A percentile compares a stretch with the other conserved stretches of the same genome.
phyloP scores from a whole-genome alignment of 2,329 filamentous ascomycete species.

The Pyricularia pennisetigena region DNA sequence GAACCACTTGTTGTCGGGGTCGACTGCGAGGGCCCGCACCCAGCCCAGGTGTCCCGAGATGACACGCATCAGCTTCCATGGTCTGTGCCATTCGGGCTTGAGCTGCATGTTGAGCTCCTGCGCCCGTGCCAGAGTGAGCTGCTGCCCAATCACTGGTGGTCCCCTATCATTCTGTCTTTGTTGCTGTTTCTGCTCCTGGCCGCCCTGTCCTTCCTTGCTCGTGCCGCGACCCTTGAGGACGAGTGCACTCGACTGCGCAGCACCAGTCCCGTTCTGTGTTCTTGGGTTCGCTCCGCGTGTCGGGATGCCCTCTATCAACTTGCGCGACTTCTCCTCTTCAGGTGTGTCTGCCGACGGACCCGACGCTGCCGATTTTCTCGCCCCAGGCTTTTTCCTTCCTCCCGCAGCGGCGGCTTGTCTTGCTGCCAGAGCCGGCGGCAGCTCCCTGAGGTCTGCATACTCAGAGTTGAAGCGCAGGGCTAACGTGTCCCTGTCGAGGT shows the following conservation, averaged over 20 bases:
- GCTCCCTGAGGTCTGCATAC: slow-evolving; percentile 66
- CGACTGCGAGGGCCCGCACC: slow-evolving; percentile 82
- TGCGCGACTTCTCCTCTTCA: slow-evolving; percentile 41
- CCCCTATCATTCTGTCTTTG: neutral
- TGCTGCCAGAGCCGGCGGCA: slow-evolving; percentile 69
- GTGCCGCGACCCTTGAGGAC: slow-evolving; percentile 22
- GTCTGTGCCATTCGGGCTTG: slow-evolving; percentile 91
- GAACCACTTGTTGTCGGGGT: slow-evolving; percentile 97
- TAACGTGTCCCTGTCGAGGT: slow-evolving; percentile 31
- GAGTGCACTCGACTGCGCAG: slow-evolving; percentile 22
- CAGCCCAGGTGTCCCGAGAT: slow-evolving; percentile 95
- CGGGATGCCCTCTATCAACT: slow-evolving; percentile 57
- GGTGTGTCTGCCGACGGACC: slow-evolving; percentile 21
- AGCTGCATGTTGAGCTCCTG: slow-evolving; percentile 28
- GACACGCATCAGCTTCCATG: slow-evolving; percentile 97
- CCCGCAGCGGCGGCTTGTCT: slow-evolving; percentile 62
- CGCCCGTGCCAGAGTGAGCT: slow-evolving; percentile 20
- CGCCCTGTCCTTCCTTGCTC: slow-evolving; percentile 8
- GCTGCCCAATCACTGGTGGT: slow-evolving; percentile 17
- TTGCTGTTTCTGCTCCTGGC: slow-evolving; percentile 8
- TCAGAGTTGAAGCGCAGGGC: slow-evolving; percentile 56
- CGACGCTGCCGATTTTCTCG: slow-evolving; percentile 30
- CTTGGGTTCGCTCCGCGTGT: slow-evolving; percentile 16
- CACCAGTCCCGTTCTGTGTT: slow-evolving; percentile 18
- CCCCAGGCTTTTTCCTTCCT: slow-evolving; percentile 48